Evolutionary conservation across 495 filamentous ascomycete species (phyloP).

Genomic region (Ramalina intermedia): DNA sequence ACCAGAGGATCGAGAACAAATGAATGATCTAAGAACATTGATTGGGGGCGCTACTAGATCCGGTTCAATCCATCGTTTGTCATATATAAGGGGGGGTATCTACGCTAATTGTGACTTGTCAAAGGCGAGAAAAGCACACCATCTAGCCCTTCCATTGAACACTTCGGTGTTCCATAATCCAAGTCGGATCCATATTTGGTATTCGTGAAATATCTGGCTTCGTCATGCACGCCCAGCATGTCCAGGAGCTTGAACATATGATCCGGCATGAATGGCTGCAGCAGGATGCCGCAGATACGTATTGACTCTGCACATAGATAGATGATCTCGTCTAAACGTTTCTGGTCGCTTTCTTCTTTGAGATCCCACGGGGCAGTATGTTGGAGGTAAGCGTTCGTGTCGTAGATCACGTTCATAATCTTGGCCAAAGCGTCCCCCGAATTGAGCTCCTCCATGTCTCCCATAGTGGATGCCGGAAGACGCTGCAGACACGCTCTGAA

Average conservation of each 20-base stretch:
- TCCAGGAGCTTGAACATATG: conserved; percentile 65
- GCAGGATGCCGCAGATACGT: conserved; percentile 64
- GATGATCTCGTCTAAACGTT: conserved; percentile 36
- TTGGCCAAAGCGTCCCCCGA: conserved; percentile 47
- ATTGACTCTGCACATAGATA: conserved; percentile 65
- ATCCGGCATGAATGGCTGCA: conserved; percentile 84
- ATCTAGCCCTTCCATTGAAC: conserved; percentile 30
- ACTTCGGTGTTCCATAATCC: conserved; percentile 44
- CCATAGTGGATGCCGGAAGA: conserved; percentile 27
- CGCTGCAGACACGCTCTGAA: conserved; percentile 18
- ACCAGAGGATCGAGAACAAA: too few relatives aligned
- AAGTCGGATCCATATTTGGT: conserved; percentile 44
- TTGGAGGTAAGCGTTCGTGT: conserved; percentile 60
- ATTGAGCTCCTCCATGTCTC: conserved; percentile 50
- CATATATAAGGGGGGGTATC: background rate
- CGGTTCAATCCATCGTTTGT: background rate
- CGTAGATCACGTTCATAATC: conserved; percentile 48
- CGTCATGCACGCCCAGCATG: conserved; percentile 50
- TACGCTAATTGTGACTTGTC: conserved; percentile 24
- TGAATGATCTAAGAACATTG: too few relatives aligned
- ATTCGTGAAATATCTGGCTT: conserved; percentile 42
- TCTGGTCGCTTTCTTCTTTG: conserved; percentile 15
- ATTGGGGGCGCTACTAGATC: too few relatives aligned
- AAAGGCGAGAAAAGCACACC: conserved; percentile 43
- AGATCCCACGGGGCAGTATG: conserved; percentile 42